phyloP scores from a whole-genome alignment of 352 stramenopile genomes.

The Globisporangium rhizosaccharum region DNA sequence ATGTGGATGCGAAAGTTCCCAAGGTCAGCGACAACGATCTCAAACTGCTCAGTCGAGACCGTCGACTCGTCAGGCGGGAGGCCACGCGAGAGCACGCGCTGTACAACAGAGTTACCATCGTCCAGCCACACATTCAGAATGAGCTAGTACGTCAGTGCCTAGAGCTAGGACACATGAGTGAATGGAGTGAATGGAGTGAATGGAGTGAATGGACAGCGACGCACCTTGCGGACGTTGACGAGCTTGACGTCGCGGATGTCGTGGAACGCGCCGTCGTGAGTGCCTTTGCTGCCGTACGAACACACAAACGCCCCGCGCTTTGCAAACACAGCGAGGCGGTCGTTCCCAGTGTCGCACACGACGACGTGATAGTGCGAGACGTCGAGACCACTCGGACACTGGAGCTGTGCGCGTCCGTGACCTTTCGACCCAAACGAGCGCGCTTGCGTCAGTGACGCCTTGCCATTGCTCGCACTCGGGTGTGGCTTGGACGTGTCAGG shows the following conservation, averaged over 20 bases:
- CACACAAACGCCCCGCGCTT: constrained; percentile 57
- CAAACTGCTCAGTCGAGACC: constrained; percentile 64
- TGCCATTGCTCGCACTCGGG: background rate
- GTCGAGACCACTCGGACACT: constrained; percentile 39
- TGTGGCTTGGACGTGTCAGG: background rate
- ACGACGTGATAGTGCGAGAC: constrained; percentile 67
- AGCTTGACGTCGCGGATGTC: constrained; percentile 51
- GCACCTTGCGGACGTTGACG: constrained; percentile 58
- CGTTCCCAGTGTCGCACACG: constrained; percentile 53
- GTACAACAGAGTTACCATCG: too few species aligned
- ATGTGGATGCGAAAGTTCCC: constrained; percentile 70
- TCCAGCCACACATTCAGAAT: background rate
- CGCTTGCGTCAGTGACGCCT: background rate
- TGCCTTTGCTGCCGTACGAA: constrained; percentile 34
- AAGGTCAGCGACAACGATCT: constrained; percentile 54
- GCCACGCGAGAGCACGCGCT: constrained; percentile 42
- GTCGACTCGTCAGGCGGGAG: constrained; percentile 21
- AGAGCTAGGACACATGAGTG: too few species aligned
- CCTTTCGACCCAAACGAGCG: constrained; percentile 29
- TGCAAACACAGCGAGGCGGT: constrained; percentile 39
- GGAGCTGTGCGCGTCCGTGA: constrained; percentile 26
- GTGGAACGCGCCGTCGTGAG: constrained; percentile 27
- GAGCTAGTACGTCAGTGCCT: too few species aligned
- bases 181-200: too few species aligned
- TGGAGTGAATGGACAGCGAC: background rate